Evolutionary conservation across 2,329 filamentous ascomycete species (phyloP), one percentile per base, ranked within the genome.

Genomic region (Scopulariopsis brevicaulis): DNA sequence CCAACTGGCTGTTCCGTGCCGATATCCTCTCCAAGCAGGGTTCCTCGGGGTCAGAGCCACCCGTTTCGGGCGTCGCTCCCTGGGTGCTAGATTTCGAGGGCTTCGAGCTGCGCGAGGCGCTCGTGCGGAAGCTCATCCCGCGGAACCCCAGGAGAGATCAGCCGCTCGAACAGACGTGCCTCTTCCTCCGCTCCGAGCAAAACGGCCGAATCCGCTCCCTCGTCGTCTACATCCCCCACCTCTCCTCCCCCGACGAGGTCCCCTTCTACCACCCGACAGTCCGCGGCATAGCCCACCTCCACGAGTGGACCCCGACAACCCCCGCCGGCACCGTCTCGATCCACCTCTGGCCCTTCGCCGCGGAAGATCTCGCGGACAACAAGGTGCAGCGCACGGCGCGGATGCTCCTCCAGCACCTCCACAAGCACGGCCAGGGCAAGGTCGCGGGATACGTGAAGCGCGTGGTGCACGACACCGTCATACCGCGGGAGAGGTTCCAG

Each of bases 181-280:
- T 89, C 58, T 80, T 92, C 61, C 68, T 65, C 66, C 63, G 65
- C 59, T 66, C 68, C 6, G 64, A 65, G 18, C 60, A 64, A 43
- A 60, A 64, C 46, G 62, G 60, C 28, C 64, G 62, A 32, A 35
- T 60, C 46, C 64, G 67, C 58, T 67, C 71, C 14, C 64, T 74
- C 5, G 82, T 96, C 18, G 70, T 95, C 37, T 96, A 95, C 68
- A 77, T 88, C 6, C 90, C 93, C 8, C 91, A 96, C 70, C 77
- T 83, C 10, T 69, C 77, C 35, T 73, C 74, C 1, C 73, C 79
- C 12, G 76, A 80, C 15, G 80, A 86, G 2, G 79, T 94, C 61
- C 93, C 93, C 1, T 96, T 88, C 71, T 97, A 96, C 70, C 92
- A 96, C 67, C 93, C 93, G 24, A 77, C 80, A 56, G 85, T 96